Evolutionary conservation across 148 eudicot species (phyloP), one percentile per base, ranked within the genome.

Genomic region (Vaccinium macrocarpon): DNA sequence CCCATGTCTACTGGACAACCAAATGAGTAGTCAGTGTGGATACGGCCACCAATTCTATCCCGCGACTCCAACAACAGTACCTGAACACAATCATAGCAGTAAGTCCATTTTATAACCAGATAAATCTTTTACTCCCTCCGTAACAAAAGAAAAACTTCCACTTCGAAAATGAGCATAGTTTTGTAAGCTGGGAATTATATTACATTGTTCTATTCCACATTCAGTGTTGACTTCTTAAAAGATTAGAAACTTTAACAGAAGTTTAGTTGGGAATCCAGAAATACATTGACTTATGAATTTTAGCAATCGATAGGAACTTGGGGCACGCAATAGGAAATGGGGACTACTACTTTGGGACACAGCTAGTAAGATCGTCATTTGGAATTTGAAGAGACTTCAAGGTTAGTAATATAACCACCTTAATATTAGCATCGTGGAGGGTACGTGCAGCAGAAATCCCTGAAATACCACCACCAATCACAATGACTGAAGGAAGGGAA

Each of bases 1-100:
- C 99, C 99, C 99, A 97, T 97, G 84, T 97, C 99, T 35, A 97
- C 92, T 11, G 99, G 98, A 87, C 95, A 97, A 70, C 99, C 99
- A 86, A 97, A 95, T 77, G 99, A 93, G 89, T 95, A 95, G 79
- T 97, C 99, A 66, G 99, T 97, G 89, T 93, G 94, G 61, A 97
- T 95, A 77, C 99, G 94, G 27, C 99, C 99, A 77, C 99, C 99
- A 86, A 95, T 94, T 86, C 99, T 90, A 88, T 95, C 93, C 86
- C 97, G 96, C 29, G 99, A 97, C 85, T 97, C 99, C 93, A 97
- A 88, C 86, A 97, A 85, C 83, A 91, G 78, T 71, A 97, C 99
- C 99, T 97, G 86, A 85, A 90, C 27, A 86, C 80, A 84, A n/a
- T 59, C n/a, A 62, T 13, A 82, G 21, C 74, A 79, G 32, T 53